These are phyloP conservation scores for Cyclostephanos tholiformis DNA, from an alignment of 108 stramenopile genomes.

Conservation along the genomic window DNA sequence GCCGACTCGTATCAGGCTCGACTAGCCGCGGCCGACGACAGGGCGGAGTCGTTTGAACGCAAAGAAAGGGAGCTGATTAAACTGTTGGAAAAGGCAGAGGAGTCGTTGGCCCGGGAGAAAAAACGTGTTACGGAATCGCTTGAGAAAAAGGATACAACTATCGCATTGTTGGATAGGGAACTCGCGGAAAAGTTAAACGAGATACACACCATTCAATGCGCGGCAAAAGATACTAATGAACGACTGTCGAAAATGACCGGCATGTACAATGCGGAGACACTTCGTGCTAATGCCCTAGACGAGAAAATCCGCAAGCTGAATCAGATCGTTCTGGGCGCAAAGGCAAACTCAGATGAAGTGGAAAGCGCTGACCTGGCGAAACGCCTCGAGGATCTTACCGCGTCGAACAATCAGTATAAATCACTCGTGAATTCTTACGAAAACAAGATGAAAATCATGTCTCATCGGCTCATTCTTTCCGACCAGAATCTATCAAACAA, in stretches of 20 bases:
- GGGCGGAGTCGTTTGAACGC: conserved; percentile 13
- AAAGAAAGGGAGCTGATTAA: conserved; percentile 17
- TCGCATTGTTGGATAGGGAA: conserved; percentile 32
- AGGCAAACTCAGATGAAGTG: neutral
- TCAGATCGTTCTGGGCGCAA: neutral
- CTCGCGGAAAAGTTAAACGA: conserved; percentile 26
- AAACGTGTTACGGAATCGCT: conserved; percentile 14
- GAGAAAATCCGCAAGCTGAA: conserved; percentile 14
- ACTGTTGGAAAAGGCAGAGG: conserved; percentile 17
- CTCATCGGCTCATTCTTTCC: conserved; percentile 38
- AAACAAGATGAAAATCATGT: conserved; percentile 19
- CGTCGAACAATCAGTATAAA: conserved; percentile 21
- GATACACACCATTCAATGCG: conserved; percentile 7
- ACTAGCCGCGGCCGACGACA: conserved; percentile 8
- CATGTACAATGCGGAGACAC: conserved; percentile 25
- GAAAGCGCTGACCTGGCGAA: conserved; percentile 11
- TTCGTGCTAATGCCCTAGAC: conserved; percentile 26
- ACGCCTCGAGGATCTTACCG: conserved; percentile 14
- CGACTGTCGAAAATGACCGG: conserved; percentile 19
- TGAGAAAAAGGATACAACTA: conserved; percentile 27
- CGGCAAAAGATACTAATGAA: conserved; percentile 3
- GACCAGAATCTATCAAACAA: conserved; percentile 31
- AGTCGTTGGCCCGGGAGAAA: conserved; percentile 14
- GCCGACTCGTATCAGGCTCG: conserved; percentile 12
- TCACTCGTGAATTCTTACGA: conserved; percentile 17